Base-by-base conservation (phyloP, 495 filamentous ascomycete genomes). In the Monascus purpureus region DNA sequence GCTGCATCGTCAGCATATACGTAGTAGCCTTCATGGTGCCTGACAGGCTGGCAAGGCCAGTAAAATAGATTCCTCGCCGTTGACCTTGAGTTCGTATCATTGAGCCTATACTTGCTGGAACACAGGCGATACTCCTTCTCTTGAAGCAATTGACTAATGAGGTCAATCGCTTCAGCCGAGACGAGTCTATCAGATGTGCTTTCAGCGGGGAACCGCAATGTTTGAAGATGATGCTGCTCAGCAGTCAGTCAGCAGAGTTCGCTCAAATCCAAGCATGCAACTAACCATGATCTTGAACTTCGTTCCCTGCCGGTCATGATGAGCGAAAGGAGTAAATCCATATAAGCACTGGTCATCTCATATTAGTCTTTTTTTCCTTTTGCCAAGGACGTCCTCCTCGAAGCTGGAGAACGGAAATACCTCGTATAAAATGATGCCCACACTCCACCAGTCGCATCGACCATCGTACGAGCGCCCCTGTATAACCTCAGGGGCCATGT, bases 401-500 rank as follows among this genome's bases (percentile, higher is more conserved):
- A n/a, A 25, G 15, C 15, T 7, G 2, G 9, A 22, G 9, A 9
- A 22, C 5, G 9, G 20, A 46, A 53, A 43, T 39, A 76, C 76
- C 57, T 96, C 87, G 39, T 80, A 96, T 22, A 94, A 50, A 45
- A 96, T 94, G 32, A 94, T 72, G 17, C 83, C 88, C 37, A 93
- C 69, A 53, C 86, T 94, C 88, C 85, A 96, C 82, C 75, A 96
- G 57, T 94, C 88, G 53, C 88, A 94, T 37, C 88, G 63, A 15
- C 78, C 88, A 61, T 96, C 88, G 49, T 96, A 94, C 17, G 65
- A 55, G 30, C 85, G 69, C 13, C 83, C 88, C 37, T 74, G 63
- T 35, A 94, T 75, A 17, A 96, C 80, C 55, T 94, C 88, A 2
- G 88, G 88, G 1, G 88, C 88, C 88, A 93, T 93, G 55, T 94